Conservation (phyloP, 2,329 filamentous ascomycete genomes). For the Colletotrichum siamense region DNA sequence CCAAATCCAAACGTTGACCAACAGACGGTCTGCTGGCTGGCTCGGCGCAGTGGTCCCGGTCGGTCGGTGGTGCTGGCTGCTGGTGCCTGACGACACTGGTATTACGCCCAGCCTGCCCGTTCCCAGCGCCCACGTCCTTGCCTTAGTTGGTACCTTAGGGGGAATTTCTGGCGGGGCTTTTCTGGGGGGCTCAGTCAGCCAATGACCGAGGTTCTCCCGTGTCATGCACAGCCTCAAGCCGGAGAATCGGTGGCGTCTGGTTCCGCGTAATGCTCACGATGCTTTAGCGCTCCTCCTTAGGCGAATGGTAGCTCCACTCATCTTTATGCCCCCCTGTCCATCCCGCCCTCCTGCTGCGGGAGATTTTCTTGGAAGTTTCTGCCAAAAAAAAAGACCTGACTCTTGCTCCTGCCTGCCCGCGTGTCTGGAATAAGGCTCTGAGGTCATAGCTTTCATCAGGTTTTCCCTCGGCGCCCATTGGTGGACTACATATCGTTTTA, state of each 20-base stretch:
- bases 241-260: conserved; percentile 17
- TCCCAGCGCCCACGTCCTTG: neutral
- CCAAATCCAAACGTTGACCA: conserved; percentile 21
- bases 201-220: neutral
- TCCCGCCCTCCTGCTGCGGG: conserved; percentile 11
- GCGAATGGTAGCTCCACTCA: neutral
- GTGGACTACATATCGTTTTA: neutral
- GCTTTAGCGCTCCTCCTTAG: conserved; percentile 13
- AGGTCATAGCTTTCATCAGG: conserved; percentile 17
- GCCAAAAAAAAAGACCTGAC: conserved; percentile 3
- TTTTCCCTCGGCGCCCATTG: neutral
- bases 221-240: conserved; percentile 16
- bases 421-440: neutral
- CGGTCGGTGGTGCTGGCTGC: neutral
- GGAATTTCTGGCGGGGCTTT: neutral
- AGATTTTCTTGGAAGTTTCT: conserved; percentile 14
- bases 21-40: neutral
- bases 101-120: neutral
- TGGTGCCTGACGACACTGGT: conserved; percentile 21
- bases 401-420: neutral
- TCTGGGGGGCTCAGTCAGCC: neutral
- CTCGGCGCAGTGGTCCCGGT: neutral
- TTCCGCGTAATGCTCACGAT: conserved; percentile 19
- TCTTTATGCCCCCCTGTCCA: conserved; percentile 10
- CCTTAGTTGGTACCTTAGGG: neutral